Base-by-base conservation (phyloP, 805 yeast species). In the Sugiyamaella floridensis region DNA sequence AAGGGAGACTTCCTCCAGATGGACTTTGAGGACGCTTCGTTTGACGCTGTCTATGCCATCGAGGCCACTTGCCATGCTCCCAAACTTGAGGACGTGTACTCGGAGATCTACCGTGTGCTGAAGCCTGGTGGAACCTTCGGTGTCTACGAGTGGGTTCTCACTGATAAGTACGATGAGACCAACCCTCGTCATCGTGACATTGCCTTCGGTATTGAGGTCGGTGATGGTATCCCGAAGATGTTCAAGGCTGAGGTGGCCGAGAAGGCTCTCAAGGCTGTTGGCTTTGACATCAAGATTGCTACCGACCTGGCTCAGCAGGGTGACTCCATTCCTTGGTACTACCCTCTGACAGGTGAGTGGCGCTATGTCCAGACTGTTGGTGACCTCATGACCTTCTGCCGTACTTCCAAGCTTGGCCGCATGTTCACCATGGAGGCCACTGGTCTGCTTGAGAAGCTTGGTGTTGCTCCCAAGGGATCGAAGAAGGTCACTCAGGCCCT, bases 11-110 rank as follows among this genome's bases (percentile, higher is more conserved):
- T 92, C 77, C 93, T 92, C 99, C 93, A 92, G 71, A 88, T 92
- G 97, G 97, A 92, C 64, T 93, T 93, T 64, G 88, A 85, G 71
- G 85, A 85, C 59, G 85, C 84, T 65, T 70, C 93, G 29, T 92
- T 93, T 65, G 99, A 92, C 71, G 96, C 96, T 45, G 98, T 93
- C 45, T 92, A 92, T 66, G 97, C 99, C 58, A 92, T 92, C 66
- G 99, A 92, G 77, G 99, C 99, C 55, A 92, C 99, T 34, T 96
- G 89, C 53, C 99, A 92, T 68, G 98, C 99, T 14, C 99, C 99
- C 55, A 85, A 81, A 42, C 80, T 93, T 65, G 96, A 89, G 72
- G 97, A 97, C 68, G 98, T 93, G 50, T 92, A 92, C 72, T 76
- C 86, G 53, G 96, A 92, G 76, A 92, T 92, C 66, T 93, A 81